Conservation (phyloP, 2,329 filamentous ascomycete genomes). For the Penicillium glabrum region DNA sequence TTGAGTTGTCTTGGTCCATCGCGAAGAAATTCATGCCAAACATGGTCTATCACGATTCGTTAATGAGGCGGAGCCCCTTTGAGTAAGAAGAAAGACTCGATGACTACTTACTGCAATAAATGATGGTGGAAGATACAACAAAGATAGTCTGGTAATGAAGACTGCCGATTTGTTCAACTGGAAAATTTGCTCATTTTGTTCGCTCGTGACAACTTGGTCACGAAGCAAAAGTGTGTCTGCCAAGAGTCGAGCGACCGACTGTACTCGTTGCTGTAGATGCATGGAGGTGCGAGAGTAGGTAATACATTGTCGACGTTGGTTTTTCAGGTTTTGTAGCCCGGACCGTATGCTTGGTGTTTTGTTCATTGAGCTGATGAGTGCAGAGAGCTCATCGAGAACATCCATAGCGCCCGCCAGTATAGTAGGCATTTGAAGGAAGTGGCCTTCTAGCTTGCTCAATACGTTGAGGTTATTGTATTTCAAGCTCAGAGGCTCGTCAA, state of each 20-base stretch:
- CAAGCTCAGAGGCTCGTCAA: slow-evolving; percentile 12
- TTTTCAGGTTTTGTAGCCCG: not conserved
- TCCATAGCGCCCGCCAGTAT: slow-evolving; percentile 18
- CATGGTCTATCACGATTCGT: slow-evolving; percentile 28
- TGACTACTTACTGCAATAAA: slow-evolving; percentile 36
- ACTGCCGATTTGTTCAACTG: slow-evolving; percentile 28
- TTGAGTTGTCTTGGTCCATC: slow-evolving; percentile 27
- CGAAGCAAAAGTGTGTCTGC: slow-evolving; percentile 20
- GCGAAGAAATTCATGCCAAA: slow-evolving; percentile 46
- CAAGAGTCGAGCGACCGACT: slow-evolving; percentile 20
- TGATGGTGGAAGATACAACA: slow-evolving; percentile 37
- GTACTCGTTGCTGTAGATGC: slow-evolving; percentile 18
- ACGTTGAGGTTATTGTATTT: not conserved
- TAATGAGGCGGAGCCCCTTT: too few species aligned
- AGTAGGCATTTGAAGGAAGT: slow-evolving; percentile 18
- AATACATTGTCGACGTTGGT: slow-evolving; percentile 2
- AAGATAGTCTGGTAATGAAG: slow-evolving; percentile 29
- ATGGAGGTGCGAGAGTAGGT: slow-evolving; percentile 18
- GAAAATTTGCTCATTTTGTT: slow-evolving; percentile 25
- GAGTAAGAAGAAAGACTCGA: not conserved
- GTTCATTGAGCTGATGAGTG: not conserved
- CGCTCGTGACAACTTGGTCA: slow-evolving; percentile 10
- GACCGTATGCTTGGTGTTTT: not conserved
- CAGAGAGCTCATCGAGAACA: slow-evolving; percentile 8
- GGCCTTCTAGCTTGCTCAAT: slow-evolving; percentile 14